Percentiles rank a stretch among this genome's conserved stretches.
Evolutionary conservation across 129 eudicot genomes (phyloP).

Genomic region (Flaveria trinervia): DNA sequence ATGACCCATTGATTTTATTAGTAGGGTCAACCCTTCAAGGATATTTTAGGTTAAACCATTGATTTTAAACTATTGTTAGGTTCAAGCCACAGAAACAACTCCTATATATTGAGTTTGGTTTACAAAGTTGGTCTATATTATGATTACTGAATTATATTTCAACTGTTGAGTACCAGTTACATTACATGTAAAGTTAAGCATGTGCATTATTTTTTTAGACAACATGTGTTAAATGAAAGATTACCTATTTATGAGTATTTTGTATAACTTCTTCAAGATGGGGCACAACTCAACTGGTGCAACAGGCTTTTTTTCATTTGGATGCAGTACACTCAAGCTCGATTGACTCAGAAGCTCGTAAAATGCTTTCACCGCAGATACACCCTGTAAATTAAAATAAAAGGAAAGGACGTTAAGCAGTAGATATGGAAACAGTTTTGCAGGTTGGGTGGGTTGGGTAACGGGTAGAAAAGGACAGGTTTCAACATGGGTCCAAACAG

Average conservation of each 20-base stretch:
- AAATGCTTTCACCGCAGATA: conserved; percentile 82
- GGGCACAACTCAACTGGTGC: conserved; percentile 95
- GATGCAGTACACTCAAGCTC: conserved; percentile 69
- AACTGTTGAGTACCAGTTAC: not conserved
- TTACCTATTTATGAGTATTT: conserved; percentile 79
- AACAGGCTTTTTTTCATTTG: conserved; percentile 76
- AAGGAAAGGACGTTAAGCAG: not conserved
- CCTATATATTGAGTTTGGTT: not conserved
- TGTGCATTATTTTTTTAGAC: not conserved
- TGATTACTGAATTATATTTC: not conserved
- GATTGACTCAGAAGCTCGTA: conserved; percentile 83
- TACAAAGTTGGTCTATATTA: not conserved
- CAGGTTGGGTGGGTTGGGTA: not conserved
- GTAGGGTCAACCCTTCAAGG: conserved; percentile 3
- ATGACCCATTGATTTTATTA: not conserved
- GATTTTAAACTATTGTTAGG: not conserved
- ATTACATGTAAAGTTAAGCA: conserved; percentile 4
- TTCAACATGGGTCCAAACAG: not conserved
- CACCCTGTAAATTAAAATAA: conserved; percentile 47
- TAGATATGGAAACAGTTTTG: not conserved
- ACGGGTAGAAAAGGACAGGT: not conserved
- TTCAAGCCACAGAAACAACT: not conserved
- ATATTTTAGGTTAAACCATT: not conserved
- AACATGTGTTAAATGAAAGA: not conserved
- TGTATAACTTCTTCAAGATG: conserved; percentile 74